phyloP scores from a whole-genome alignment of 768 basidiomycete species.

The Dendrothele bispora region DNA sequence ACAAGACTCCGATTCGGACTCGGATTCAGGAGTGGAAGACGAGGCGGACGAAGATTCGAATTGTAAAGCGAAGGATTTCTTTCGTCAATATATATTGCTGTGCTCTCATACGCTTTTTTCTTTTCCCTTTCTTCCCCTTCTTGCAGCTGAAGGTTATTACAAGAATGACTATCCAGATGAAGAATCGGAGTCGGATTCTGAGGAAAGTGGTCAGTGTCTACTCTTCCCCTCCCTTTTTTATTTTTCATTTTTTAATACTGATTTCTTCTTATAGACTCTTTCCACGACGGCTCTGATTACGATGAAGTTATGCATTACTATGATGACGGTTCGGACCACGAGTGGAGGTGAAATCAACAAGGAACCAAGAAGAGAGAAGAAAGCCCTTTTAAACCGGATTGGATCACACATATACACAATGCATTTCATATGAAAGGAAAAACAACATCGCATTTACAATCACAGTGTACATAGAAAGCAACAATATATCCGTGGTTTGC shows the following conservation, averaged over 20 bases:
- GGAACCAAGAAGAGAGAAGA: no score
- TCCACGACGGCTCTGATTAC: conserved; percentile 53
- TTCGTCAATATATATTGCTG: conserved; percentile 12
- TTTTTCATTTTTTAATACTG: conserved; percentile 1
- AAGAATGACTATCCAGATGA: conserved; percentile 86
- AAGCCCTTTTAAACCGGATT: no score
- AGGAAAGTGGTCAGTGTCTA: conserved; percentile 34
- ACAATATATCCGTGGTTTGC: background rate
- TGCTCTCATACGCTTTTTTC: background rate
- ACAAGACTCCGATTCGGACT: conserved; percentile 59
- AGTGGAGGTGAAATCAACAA: conserved; percentile 33
- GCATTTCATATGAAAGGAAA: no score
- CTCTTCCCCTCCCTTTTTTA: no score
- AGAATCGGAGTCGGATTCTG: conserved; percentile 37
- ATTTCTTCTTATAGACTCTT: conserved; percentile 44
- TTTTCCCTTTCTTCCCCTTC: background rate
- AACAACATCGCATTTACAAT: no score
- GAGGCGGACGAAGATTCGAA: conserved; percentile 86
- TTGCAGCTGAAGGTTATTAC: conserved; percentile 76
- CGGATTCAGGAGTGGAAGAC: conserved; percentile 67
- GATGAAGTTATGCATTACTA: conserved; percentile 38
- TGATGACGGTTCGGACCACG: conserved; percentile 27
- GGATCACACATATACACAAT: no score
- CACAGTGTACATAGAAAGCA: no score
- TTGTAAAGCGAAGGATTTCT: no score